Conservation (phyloP, 306 rosid genomes). For the Spatholobus suberectus region DNA sequence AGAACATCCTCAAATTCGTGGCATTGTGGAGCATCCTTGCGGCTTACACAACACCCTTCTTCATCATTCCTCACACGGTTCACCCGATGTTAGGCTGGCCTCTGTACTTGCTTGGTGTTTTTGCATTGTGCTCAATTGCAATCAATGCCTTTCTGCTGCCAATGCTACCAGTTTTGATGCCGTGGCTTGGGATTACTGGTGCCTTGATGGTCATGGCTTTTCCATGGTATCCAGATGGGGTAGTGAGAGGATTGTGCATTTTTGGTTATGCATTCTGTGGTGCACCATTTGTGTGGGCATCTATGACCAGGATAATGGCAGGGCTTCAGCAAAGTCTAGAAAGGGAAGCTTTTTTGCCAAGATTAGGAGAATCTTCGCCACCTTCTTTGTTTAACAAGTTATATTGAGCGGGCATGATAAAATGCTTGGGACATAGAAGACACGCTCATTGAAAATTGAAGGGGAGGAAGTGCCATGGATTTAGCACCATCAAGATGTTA, state of each 20-base stretch:
- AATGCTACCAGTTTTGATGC: conserved; percentile 62
- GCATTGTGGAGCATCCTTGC: conserved; percentile 77
- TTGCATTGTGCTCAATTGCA: conserved; percentile 66
- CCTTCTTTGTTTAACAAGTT: conserved; percentile 65
- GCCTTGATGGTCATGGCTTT: conserved; percentile 76
- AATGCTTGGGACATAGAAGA: conserved; percentile 18
- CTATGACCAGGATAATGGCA: conserved; percentile 54
- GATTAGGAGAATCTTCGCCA: conserved; percentile 63
- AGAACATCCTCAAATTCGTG: conserved; percentile 58
- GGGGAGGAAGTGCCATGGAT: conserved; percentile 34
- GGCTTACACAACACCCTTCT: conserved; percentile 69
- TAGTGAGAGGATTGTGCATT: conserved; percentile 71
- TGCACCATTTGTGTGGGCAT: conserved; percentile 74
- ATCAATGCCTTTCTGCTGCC: conserved; percentile 71
- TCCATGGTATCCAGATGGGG: conserved; percentile 81
- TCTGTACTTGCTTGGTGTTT: conserved; percentile 68
- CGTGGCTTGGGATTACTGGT: conserved; percentile 64
- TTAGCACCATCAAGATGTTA: conserved; percentile 3
- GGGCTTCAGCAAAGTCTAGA: conserved; percentile 74
- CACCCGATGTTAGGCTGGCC: conserved; percentile 90
- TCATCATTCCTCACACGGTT: conserved; percentile 75
- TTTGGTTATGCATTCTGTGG: conserved; percentile 74
- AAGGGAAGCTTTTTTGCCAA: conserved; percentile 72
- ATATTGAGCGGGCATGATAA: conserved; percentile 40
- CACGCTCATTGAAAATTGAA: conserved; percentile 9